A percentile compares a stretch with the other conserved stretches of the same genome.
phyloP scores from a whole-genome alignment of 83 land plant species.

The Thuja plicata region DNA sequence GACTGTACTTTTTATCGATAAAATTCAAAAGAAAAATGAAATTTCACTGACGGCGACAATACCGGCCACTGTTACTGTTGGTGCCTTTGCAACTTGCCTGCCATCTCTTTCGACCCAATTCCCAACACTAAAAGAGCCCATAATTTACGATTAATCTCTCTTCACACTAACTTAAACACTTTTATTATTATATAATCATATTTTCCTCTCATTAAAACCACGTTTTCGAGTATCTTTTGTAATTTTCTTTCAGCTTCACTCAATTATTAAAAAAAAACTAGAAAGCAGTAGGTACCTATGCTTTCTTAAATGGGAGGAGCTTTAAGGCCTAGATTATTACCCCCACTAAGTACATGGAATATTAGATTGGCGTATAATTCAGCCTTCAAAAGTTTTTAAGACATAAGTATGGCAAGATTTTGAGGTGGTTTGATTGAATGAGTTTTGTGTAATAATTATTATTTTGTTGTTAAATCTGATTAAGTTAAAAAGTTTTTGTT shows the following conservation, averaged over 20 bases:
- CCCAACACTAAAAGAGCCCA: not conserved
- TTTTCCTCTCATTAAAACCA: not conserved
- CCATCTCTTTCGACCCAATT: conserved; percentile 3
- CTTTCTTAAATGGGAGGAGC: not conserved
- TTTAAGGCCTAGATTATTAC: not conserved
- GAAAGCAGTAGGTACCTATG: too few relatives aligned
- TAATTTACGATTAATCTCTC: not conserved
- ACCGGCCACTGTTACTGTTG: conserved; percentile 1
- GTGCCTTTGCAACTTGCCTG: conserved; percentile 13
- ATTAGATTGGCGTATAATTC: not conserved
- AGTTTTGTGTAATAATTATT: too few relatives aligned
- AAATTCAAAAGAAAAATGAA: not conserved
- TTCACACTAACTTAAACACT: not conserved
- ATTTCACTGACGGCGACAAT: not conserved
- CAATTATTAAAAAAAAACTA: too few relatives aligned
- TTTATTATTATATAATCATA: not conserved
- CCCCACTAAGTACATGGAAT: too few relatives aligned
- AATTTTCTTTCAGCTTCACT: too few relatives aligned
- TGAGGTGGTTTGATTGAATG: too few relatives aligned
- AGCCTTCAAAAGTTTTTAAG: too few relatives aligned
- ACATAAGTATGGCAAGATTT: too few relatives aligned
- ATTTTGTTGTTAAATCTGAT: too few relatives aligned
- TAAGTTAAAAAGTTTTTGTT: too few relatives aligned
- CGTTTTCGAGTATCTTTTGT: too few relatives aligned
- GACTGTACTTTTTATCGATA: not conserved